A percentile compares a stretch with the other conserved stretches of the same genome.
Conservation (phyloP, 1,139 yeast genomes). For the Hemisphaericaspora xylanilytica region DNA sequence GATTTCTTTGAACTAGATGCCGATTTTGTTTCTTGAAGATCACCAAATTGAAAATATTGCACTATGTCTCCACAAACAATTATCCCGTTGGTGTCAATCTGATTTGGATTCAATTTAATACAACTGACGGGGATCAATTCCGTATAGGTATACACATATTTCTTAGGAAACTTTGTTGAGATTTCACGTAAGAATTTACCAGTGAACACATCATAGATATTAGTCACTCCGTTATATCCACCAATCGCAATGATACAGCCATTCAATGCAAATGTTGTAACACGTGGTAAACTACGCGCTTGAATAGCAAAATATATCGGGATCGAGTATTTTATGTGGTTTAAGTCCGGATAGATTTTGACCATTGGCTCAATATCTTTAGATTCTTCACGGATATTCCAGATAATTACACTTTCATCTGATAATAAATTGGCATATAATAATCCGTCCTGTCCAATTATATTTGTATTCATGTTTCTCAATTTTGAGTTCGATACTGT, state of each 20-base stretch:
- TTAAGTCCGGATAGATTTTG: slow-evolving; percentile 20
- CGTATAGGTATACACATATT: slow-evolving; percentile 24
- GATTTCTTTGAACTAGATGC: slow-evolving; percentile 5
- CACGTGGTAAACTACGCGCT: slow-evolving; percentile 9
- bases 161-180: slow-evolving; percentile 45
- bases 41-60: slow-evolving; percentile 65
- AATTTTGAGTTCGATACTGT: slow-evolving; percentile 8
- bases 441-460: slow-evolving; percentile 41
- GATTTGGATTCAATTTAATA: slow-evolving; percentile 45
- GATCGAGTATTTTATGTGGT: slow-evolving; percentile 19
- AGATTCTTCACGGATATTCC: slow-evolving; percentile 35
- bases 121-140: slow-evolving; percentile 40
- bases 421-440: slow-evolving; percentile 35
- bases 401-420: slow-evolving; percentile 37
- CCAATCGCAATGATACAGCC: slow-evolving; percentile 55
- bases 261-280: slow-evolving; percentile 36
- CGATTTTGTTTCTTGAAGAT: slow-evolving; percentile 6
- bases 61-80: slow-evolving; percentile 54
- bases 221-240: slow-evolving; percentile 61
- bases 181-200: slow-evolving; percentile 55
- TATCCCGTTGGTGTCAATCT: slow-evolving; percentile 47
- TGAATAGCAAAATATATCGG: slow-evolving; percentile 10
- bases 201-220: slow-evolving; percentile 60
- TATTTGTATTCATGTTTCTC: slow-evolving; percentile 14
- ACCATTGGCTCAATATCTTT: slow-evolving; percentile 20